Evolutionary conservation across 75 land plant genomes (phyloP).

Genomic region (Ceratopteris richardii): DNA sequence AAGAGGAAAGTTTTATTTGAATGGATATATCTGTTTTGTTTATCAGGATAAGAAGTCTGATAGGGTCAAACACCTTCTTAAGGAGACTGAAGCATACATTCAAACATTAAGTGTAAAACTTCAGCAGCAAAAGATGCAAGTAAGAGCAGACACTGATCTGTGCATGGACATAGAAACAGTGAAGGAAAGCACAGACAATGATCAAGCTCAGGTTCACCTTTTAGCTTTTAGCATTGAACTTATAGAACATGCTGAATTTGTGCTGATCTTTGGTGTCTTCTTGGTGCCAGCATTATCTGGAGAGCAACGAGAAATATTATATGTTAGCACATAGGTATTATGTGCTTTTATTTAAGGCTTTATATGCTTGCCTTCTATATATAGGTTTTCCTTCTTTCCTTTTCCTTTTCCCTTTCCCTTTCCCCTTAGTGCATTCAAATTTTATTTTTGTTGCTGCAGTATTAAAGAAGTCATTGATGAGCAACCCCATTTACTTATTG

Average conservation of each 20-base stretch:
- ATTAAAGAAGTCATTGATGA: slow-evolving; percentile 76
- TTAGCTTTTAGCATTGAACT: no score
- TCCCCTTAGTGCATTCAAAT: neutral
- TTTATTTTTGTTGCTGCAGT: slow-evolving; percentile 29
- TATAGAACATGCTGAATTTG: neutral
- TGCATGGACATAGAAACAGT: neutral
- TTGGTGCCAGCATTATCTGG: slow-evolving; percentile 82
- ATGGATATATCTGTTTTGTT: neutral
- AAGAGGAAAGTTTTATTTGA: no score
- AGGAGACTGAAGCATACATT: slow-evolving; percentile 91
- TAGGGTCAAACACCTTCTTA: slow-evolving; percentile 89
- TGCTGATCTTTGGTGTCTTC: slow-evolving; percentile 1
- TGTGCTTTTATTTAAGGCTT: neutral
- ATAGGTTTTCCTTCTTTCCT: no score
- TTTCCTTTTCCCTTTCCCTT: no score
- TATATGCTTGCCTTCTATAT: no score
- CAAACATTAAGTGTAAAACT: slow-evolving; percentile 80
- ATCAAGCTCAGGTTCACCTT: slow-evolving; percentile 45
- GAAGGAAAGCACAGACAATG: slow-evolving; percentile 17
- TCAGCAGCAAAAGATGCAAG: slow-evolving; percentile 58
- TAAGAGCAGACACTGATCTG: slow-evolving; percentile 21
- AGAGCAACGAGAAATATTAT: slow-evolving; percentile 98
- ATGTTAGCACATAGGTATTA: slow-evolving; percentile 84
- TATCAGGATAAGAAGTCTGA: slow-evolving; percentile 95
- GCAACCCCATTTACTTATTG: slow-evolving; percentile 69